Evolutionary conservation across 1,139 yeast species (phyloP).

Genomic region (Kodamaea sp.): DNA sequence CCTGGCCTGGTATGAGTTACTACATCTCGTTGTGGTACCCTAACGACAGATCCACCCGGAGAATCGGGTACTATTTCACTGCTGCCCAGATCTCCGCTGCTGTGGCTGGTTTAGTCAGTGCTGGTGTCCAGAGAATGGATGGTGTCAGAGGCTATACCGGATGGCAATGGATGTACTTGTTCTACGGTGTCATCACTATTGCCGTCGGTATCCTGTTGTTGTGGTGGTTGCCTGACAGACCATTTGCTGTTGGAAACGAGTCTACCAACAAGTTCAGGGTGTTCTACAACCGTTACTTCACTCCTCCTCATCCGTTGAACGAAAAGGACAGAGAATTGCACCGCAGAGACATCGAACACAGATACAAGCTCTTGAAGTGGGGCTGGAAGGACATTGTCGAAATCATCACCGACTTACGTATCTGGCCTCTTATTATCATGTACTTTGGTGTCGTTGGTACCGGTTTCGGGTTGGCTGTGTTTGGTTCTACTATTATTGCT

Average conservation of each 20-base stretch:
- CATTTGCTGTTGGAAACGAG: slow-evolving; percentile 25
- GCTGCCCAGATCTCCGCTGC: slow-evolving; percentile 91
- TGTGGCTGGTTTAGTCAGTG: slow-evolving; percentile 81
- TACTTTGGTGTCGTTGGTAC: slow-evolving; percentile 92
- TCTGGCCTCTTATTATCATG: slow-evolving; percentile 85
- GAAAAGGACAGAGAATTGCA: slow-evolving; percentile 58
- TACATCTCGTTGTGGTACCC: slow-evolving; percentile 88
- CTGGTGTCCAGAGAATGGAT: slow-evolving; percentile 86
- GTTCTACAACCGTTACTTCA: slow-evolving; percentile 25
- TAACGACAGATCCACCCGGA: slow-evolving; percentile 67
- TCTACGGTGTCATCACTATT: slow-evolving; percentile 75
- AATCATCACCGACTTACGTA: slow-evolving; percentile 63
- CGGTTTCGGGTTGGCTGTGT: slow-evolving; percentile 82
- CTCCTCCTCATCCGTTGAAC: slow-evolving; percentile 54
- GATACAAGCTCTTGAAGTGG: slow-evolving; percentile 55
- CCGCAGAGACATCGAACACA: slow-evolving; percentile 58
- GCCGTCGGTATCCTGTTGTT: slow-evolving; percentile 62
- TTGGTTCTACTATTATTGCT: slow-evolving; percentile 79
- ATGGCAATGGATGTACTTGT: slow-evolving; percentile 86
- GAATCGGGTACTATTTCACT: slow-evolving; percentile 87
- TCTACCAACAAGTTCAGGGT: slow-evolving; percentile 15
- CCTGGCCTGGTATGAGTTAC: slow-evolving; percentile 93
- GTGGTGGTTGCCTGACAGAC: slow-evolving; percentile 88
- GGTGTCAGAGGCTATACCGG: slow-evolving; percentile 70
- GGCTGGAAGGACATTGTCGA: slow-evolving; percentile 55